Percentiles rank a stretch among this genome's conserved stretches.
Conservation (phyloP, 805 yeast species). For the Maudiozyma serrabonitensis region DNA sequence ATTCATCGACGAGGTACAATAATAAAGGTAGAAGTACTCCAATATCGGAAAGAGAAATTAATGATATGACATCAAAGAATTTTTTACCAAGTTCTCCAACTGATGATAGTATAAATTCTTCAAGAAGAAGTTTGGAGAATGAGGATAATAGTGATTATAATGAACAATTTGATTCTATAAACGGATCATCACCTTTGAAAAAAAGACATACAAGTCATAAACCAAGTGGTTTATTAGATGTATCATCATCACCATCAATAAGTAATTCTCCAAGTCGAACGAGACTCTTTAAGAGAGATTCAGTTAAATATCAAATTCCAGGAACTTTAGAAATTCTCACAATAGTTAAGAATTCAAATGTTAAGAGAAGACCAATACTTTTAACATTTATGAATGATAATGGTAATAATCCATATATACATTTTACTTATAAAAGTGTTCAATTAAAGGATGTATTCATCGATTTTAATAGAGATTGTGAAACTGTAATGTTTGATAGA, state of each 20-base stretch:
- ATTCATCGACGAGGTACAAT: slow-evolving; percentile 10
- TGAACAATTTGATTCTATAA: slow-evolving; percentile 6
- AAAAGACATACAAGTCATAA: neutral
- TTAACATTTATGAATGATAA: slow-evolving; percentile 9
- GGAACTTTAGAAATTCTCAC: slow-evolving; percentile 6
- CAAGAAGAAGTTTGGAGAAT: neutral
- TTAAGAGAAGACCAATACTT: slow-evolving; percentile 5
- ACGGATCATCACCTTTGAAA: slow-evolving; percentile 9
- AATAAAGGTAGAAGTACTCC: slow-evolving; percentile 12
- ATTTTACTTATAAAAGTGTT: slow-evolving; percentile 9
- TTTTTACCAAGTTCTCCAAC: slow-evolving; percentile 7
- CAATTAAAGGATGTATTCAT: slow-evolving; percentile 10
- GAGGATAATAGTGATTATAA: neutral
- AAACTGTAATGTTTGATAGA: slow-evolving; percentile 11
- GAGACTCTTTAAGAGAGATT: neutral
- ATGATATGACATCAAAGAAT: slow-evolving; percentile 6
- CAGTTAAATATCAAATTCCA: slow-evolving; percentile 3
- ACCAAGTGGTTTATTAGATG: slow-evolving; percentile 9
- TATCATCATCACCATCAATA: slow-evolving; percentile 7
- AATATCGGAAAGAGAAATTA: slow-evolving; percentile 11
- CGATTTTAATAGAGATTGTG: slow-evolving; percentile 14
- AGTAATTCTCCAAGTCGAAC: neutral
- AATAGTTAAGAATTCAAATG: neutral
- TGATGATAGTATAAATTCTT: neutral
- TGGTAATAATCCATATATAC: slow-evolving; percentile 6